phyloP scores from a whole-genome alignment of 2,329 filamentous ascomycete species.

The Alternaria consortialis region DNA sequence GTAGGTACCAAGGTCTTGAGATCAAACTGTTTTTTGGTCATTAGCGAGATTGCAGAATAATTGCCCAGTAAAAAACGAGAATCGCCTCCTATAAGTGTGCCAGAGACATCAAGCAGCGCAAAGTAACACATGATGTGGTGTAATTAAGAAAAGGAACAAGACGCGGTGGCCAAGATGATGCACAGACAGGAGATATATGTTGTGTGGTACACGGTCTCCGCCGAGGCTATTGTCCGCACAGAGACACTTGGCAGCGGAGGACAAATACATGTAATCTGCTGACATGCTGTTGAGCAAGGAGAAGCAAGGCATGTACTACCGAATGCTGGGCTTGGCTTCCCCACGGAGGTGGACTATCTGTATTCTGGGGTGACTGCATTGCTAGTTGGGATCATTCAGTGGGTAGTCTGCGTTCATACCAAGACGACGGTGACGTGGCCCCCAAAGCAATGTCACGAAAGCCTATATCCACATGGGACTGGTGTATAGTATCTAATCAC shows the following conservation, averaged over 20 bases:
- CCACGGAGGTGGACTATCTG: background rate
- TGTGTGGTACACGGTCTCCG: constrained; percentile 13
- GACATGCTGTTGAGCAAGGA: constrained; percentile 3
- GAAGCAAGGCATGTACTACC: constrained; percentile 5
- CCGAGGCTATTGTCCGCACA: constrained; percentile 11
- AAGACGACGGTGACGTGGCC: background rate
- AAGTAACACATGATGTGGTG: background rate
- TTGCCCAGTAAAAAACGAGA: background rate
- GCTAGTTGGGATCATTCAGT: background rate
- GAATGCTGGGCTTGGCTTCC: constrained; percentile 5
- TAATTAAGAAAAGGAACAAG: constrained; percentile 6
- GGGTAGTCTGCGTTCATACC: background rate
- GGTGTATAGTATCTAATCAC: background rate
- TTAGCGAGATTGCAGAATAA: background rate
- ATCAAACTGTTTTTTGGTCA: background rate
- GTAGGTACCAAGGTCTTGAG: background rate
- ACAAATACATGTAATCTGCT: constrained; percentile 2
- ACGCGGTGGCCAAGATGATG: constrained; percentile 6
- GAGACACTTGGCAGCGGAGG: constrained; percentile 15
- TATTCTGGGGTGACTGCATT: background rate
- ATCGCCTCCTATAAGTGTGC: background rate
- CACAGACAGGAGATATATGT: constrained; percentile 2
- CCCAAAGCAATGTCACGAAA: background rate
- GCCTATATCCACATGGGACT: background rate
- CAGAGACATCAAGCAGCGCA: background rate